A percentile compares a stretch with the other conserved stretches of the same genome.
Conservation (phyloP, 108 stramenopile species). For the Cyclotella sp. region DNA sequence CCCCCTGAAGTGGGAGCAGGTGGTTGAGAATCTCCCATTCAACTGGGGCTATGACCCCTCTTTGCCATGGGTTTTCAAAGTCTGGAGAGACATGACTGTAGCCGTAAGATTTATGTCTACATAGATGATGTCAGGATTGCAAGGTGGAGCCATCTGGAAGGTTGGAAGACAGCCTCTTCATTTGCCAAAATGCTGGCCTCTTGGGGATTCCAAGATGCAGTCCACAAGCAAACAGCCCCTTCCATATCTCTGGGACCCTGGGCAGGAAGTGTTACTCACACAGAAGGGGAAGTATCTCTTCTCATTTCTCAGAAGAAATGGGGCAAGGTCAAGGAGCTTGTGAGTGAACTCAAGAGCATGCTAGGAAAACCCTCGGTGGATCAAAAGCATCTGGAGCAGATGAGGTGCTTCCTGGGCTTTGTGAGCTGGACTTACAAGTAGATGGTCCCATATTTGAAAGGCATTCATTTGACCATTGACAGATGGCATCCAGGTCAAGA, state of each 20-base stretch:
- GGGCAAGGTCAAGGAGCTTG: slow-evolving; percentile 31
- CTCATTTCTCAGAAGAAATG: slow-evolving; percentile 31
- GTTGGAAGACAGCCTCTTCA: slow-evolving; percentile 1
- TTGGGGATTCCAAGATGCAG: slow-evolving; percentile 55
- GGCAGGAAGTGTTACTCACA: slow-evolving; percentile 39
- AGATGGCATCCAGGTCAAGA: no score
- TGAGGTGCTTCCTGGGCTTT: neutral
- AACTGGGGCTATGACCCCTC: slow-evolving; percentile 15
- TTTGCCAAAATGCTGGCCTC: neutral
- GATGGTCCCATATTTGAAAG: no score
- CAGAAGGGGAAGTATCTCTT: slow-evolving; percentile 18
- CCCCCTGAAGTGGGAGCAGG: slow-evolving; percentile 29
- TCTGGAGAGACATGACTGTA: slow-evolving; percentile 25
- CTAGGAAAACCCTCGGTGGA: neutral
- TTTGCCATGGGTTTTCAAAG: slow-evolving; percentile 35
- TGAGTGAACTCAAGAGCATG: neutral
- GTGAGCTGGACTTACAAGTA: no score
- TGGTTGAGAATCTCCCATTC: slow-evolving; percentile 20
- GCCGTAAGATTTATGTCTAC: slow-evolving; percentile 29
- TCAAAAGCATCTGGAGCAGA: slow-evolving; percentile 4
- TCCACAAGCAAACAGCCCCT: slow-evolving; percentile 35
- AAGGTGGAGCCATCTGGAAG: neutral
- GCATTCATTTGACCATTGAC: no score
- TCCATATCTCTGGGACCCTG: slow-evolving; percentile 49
- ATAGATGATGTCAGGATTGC: slow-evolving; percentile 40